Conservation (phyloP, 192 early-diverging fungal species). For the Chytriomyces sp. region DNA sequence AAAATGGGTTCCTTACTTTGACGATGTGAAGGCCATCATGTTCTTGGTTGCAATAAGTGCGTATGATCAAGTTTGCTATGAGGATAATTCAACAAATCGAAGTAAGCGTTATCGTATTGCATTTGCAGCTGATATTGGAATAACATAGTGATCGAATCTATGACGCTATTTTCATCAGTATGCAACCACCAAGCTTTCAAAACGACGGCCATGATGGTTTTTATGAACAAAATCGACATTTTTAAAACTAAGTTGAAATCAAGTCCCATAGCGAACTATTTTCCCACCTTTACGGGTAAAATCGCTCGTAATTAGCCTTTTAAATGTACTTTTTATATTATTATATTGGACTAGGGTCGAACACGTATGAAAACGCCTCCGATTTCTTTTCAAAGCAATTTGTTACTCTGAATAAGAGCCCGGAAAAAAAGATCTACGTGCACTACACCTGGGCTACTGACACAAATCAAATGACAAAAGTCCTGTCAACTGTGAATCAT, state of each 20-base stretch:
- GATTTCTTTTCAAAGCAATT: slow-evolving; percentile 51
- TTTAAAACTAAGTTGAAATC: slow-evolving; percentile 79
- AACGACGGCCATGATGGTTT: slow-evolving; percentile 92
- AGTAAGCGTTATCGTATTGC: slow-evolving; percentile 21
- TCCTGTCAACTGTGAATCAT: too few species aligned
- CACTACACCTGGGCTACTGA: too few species aligned
- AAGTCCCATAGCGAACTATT: slow-evolving; percentile 75
- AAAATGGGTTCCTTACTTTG: slow-evolving; percentile 68
- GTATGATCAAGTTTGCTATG: slow-evolving; percentile 59
- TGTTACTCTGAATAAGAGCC: slow-evolving; percentile 47
- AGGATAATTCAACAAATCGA: slow-evolving; percentile 55
- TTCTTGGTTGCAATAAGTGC: slow-evolving; percentile 62
- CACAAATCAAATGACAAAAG: too few species aligned
- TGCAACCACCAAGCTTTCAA: slow-evolving; percentile 94
- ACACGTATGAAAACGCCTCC: slow-evolving; percentile 45
- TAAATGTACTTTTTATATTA: background rate
- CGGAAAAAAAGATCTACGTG: too few species aligned
- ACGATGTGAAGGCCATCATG: slow-evolving; percentile 62
- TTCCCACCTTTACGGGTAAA: slow-evolving; percentile 77
- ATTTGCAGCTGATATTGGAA: background rate
- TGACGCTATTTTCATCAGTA: slow-evolving; percentile 93
- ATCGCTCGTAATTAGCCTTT: too few species aligned
- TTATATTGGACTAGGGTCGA: slow-evolving; percentile 31
- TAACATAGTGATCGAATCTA: slow-evolving; percentile 90
- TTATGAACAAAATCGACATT: slow-evolving; percentile 97